phyloP scores from a whole-genome alignment of 164 flowering plant genomes.

The Aristolochia fimbriata region DNA sequence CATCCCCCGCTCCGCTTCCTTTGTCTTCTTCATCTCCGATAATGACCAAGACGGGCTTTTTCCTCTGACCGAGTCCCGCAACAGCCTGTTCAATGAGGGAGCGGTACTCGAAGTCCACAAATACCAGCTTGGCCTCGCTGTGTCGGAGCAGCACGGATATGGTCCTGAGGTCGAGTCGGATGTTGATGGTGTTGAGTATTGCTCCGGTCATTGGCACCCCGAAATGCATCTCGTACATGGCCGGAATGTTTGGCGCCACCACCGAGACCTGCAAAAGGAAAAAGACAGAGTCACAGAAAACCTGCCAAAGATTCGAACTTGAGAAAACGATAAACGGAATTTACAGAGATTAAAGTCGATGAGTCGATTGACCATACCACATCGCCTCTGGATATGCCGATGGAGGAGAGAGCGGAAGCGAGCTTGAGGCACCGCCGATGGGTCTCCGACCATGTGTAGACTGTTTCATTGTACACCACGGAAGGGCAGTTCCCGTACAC shows the following conservation, averaged over 20 bases:
- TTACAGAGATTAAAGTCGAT: too few species aligned
- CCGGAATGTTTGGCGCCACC: conserved; percentile 85
- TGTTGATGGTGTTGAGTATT: conserved; percentile 70
- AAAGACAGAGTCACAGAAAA: too few species aligned
- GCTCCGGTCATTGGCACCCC: conserved; percentile 96
- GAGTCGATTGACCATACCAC: conserved; percentile 7
- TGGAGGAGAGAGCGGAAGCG: conserved; percentile 22
- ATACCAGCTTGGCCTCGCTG: conserved; percentile 70
- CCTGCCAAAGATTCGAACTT: too few species aligned
- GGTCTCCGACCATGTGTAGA: conserved; percentile 27
- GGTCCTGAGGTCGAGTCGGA: conserved; percentile 56
- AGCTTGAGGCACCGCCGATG: conserved; percentile 22
- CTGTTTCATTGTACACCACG: conserved; percentile 16
- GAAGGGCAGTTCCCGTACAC: conserved; percentile 22
- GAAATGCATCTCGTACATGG: conserved; percentile 87
- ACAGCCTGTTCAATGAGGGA: not conserved
- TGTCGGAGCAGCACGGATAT: conserved; percentile 64
- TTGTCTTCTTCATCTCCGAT: conserved; percentile 21
- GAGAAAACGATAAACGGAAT: too few species aligned
- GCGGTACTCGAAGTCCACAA: conserved; percentile 31
- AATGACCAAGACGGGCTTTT: not conserved
- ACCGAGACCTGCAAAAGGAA: conserved; percentile 53
- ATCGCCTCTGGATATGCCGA: conserved; percentile 19
- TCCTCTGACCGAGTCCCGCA: not conserved
- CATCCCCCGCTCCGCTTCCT: conserved; percentile 42